Evolutionary conservation across 1,139 yeast genomes (phyloP).

Genomic region (Suhomyces maxii): DNA sequence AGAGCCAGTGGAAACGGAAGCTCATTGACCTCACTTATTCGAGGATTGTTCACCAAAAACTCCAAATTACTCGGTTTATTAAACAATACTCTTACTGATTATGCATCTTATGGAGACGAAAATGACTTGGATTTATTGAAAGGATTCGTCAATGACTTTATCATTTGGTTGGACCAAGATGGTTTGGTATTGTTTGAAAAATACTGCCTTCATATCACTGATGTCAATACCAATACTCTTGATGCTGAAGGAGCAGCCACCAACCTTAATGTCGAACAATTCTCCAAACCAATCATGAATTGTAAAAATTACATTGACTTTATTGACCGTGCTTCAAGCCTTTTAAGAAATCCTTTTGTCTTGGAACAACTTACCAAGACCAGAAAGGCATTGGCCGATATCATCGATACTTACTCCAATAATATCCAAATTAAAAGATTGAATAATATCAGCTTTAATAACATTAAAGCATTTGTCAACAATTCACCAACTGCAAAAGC

Average conservation of each 20-base stretch:
- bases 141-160: constrained; percentile 39
- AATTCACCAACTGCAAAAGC: constrained; percentile 7
- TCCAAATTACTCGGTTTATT: constrained; percentile 30
- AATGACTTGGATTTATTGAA: constrained; percentile 32
- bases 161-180: constrained; percentile 40
- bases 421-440: constrained; percentile 22
- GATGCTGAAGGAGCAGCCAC: constrained; percentile 17
- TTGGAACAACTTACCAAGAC: constrained; percentile 31
- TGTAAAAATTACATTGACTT: constrained; percentile 33
- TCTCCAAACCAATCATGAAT: constrained; percentile 35
- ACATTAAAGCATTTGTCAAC: constrained; percentile 27
- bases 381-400: constrained; percentile 17
- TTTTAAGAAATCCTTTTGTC: constrained; percentile 43
- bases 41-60: constrained; percentile 47
- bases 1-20: constrained; percentile 21
- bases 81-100: constrained; percentile 17
- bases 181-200: constrained; percentile 35
- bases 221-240: constrained; percentile 7
- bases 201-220: constrained; percentile 20
- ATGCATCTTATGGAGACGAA: constrained; percentile 18
- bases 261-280: constrained; percentile 19
- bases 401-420: constrained; percentile 22
- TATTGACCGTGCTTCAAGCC: constrained; percentile 21
- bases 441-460: constrained; percentile 37
- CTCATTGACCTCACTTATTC: constrained; percentile 33